These are phyloP conservation scores for Echeveria elegans DNA, from an alignment of 164 flowering plant genomes.

Conservation along the genomic window DNA sequence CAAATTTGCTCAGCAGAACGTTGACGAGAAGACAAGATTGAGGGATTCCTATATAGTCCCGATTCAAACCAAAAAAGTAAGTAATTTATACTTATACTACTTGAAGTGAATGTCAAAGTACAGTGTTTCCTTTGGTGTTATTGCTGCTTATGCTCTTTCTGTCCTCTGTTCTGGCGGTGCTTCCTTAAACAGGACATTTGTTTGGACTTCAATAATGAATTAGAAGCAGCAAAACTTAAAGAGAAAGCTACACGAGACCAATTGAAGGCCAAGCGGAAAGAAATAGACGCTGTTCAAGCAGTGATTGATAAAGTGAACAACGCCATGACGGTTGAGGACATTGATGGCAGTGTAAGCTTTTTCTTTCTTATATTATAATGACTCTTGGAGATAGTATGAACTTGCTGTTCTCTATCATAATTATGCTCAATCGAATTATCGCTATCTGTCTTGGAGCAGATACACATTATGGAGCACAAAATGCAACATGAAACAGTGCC, in stretches of 20 bases:
- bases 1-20: constrained; percentile 37
- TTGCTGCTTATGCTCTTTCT: constrained; percentile 1
- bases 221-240: constrained; percentile 44
- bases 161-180: neutral
- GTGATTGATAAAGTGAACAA: constrained; percentile 46
- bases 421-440: constrained; percentile 3
- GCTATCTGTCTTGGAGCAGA: constrained; percentile 26
- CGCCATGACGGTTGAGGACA: constrained; percentile 63
- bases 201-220: constrained; percentile 15
- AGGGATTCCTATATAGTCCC: constrained; percentile 51
- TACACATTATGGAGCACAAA: constrained; percentile 51
- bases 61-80: constrained; percentile 44
- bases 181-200: constrained; percentile 17
- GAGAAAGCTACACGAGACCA: constrained; percentile 44
- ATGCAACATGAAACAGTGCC: constrained; percentile 75
- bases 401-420: neutral
- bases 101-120: neutral
- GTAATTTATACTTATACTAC: neutral
- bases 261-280: constrained; percentile 44
- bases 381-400: neutral
- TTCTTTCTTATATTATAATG: too few species aligned
- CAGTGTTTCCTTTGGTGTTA: neutral
- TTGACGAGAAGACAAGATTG: constrained; percentile 47
- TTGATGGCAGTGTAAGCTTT: constrained; percentile 47
- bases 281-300: constrained; percentile 54